These are phyloP conservation scores for Elsinoe australis DNA, from an alignment of 2,329 filamentous ascomycete species.

Conservation along the genomic window DNA sequence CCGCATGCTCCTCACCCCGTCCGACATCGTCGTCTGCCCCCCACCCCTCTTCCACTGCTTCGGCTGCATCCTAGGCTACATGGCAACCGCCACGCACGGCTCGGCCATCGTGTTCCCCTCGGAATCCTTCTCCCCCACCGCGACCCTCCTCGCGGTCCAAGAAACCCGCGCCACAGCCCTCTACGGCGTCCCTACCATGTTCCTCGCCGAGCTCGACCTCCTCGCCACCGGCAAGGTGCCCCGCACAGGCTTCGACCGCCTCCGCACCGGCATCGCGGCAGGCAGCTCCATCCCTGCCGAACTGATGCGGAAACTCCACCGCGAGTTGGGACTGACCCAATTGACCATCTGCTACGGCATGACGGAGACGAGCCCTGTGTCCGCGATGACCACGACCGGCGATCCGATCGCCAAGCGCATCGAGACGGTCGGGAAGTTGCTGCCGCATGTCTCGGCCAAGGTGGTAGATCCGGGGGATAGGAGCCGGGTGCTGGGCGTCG, in stretches of 20 bases:
- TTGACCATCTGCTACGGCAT: slow-evolving; percentile 94
- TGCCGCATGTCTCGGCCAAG: slow-evolving; percentile 75
- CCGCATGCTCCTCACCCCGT: slow-evolving; percentile 69
- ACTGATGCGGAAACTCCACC: slow-evolving; percentile 70
- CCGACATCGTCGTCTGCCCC: slow-evolving; percentile 62
- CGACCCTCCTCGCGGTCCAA: slow-evolving; percentile 58
- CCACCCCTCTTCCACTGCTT: slow-evolving; percentile 65
- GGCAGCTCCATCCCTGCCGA: slow-evolving; percentile 77
- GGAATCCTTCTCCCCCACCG: slow-evolving; percentile 75
- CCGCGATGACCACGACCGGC: slow-evolving; percentile 68
- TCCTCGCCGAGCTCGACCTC: slow-evolving; percentile 75
- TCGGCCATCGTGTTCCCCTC: slow-evolving; percentile 75
- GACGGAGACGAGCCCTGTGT: slow-evolving; percentile 77
- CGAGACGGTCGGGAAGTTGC: slow-evolving; percentile 65
- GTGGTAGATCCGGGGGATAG: slow-evolving; percentile 64
- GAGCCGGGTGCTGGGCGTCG: slow-evolving; percentile 52
- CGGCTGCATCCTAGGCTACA: slow-evolving; percentile 84
- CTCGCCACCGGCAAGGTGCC: slow-evolving; percentile 47
- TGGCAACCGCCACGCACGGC: slow-evolving; percentile 83
- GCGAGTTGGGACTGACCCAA: slow-evolving; percentile 65
- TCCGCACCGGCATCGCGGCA: slow-evolving; percentile 86
- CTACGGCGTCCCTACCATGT: slow-evolving; percentile 93
- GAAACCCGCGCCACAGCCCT: slow-evolving; percentile 60
- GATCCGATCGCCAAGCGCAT: slow-evolving; percentile 69
- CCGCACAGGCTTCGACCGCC: slow-evolving; percentile 50